These are phyloP conservation scores for Saccharomycopsis hybrid DNA, from an alignment of 1,139 yeast genomes.

Conservation along the genomic window DNA sequence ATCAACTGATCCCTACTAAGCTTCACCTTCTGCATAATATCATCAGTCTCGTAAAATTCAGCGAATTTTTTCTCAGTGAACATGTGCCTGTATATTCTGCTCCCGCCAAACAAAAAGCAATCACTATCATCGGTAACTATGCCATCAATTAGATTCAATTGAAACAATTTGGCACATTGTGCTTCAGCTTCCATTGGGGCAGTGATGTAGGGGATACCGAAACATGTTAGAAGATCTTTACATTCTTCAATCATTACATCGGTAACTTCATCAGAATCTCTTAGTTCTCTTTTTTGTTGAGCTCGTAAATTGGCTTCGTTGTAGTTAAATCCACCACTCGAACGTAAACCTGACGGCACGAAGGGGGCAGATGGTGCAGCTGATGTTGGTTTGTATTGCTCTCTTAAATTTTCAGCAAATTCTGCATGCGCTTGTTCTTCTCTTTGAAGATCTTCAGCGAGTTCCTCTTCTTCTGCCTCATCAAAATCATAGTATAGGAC, in stretches of 20 bases:
- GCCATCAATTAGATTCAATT: conserved; percentile 80
- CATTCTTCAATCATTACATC: conserved; percentile 82
- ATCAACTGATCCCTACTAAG: conserved; percentile 70
- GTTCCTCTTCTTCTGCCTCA: conserved; percentile 68
- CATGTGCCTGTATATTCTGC: conserved; percentile 81
- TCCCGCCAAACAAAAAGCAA: conserved; percentile 91
- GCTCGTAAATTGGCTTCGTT: conserved; percentile 44
- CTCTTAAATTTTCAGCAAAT: conserved; percentile 38
- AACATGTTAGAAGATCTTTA: conserved; percentile 74
- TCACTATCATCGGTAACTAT: conserved; percentile 97
- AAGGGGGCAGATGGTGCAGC: conserved; percentile 28
- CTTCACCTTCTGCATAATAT: conserved; percentile 70
- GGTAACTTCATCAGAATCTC: conserved; percentile 92
- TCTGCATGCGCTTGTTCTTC: conserved; percentile 70
- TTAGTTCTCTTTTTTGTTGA: conserved; percentile 57
- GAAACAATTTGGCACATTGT: conserved; percentile 90
- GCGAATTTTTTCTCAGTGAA: conserved; percentile 91
- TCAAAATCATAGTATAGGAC: conserved; percentile 50
- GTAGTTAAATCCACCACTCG: conserved; percentile 1
- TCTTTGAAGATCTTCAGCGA: conserved; percentile 51
- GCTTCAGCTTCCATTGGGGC: conserved; percentile 99
- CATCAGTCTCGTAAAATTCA: conserved; percentile 66
- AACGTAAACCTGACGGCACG: conserved; percentile 17
- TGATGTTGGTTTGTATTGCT: conserved; percentile 12
- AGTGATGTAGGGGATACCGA: conserved; percentile 86